These are phyloP conservation scores for Aspergillus funiculosus DNA, from an alignment of 495 filamentous ascomycete genomes.

Conservation along the genomic window DNA sequence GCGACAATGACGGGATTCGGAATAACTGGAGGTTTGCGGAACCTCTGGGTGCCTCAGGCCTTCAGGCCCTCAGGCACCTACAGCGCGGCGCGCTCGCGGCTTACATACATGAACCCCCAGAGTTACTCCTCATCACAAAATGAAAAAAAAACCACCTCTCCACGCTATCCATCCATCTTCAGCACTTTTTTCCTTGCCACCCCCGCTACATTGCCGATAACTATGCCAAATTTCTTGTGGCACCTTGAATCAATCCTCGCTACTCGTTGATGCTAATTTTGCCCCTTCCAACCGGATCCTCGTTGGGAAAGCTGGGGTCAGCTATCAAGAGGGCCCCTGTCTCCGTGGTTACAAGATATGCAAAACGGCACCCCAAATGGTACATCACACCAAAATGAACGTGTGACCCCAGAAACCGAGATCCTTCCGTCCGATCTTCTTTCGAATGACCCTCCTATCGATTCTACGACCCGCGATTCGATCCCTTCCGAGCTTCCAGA, in stretches of 20 bases:
- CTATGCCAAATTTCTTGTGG: slow-evolving; percentile 58
- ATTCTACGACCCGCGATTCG: slow-evolving; percentile 26
- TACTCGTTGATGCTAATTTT: slow-evolving; percentile 62
- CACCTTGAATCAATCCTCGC: slow-evolving; percentile 45
- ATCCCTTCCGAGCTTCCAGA: slow-evolving; percentile 30
- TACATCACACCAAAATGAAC: slow-evolving; percentile 44
- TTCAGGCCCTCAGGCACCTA: slow-evolving; percentile 19
- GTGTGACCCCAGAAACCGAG: slow-evolving; percentile 35
- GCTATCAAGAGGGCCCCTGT: slow-evolving; percentile 43
- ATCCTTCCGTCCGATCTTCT: slow-evolving; percentile 23
- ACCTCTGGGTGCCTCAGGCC: slow-evolving; percentile 5
- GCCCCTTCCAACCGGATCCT: slow-evolving; percentile 53
- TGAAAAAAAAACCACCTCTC: slow-evolving; percentile 46
- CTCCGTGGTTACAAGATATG: slow-evolving; percentile 51
- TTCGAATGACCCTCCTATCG: slow-evolving; percentile 21
- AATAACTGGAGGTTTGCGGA: slow-evolving; percentile 31
- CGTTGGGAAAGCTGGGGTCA: slow-evolving; percentile 64
- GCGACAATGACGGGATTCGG: slow-evolving; percentile 30
- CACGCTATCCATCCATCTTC: slow-evolving; percentile 32
- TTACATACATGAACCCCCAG: slow-evolving; percentile 26
- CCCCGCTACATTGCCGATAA: slow-evolving; percentile 42
- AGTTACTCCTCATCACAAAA: slow-evolving; percentile 23
- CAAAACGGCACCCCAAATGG: slow-evolving; percentile 51
- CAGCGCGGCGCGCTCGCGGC: slow-evolving; percentile 25
- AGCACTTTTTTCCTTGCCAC: slow-evolving; percentile 34